These are phyloP conservation scores for Malus domestica DNA, from an alignment of 306 rosid genomes.

Conservation along the genomic window DNA sequence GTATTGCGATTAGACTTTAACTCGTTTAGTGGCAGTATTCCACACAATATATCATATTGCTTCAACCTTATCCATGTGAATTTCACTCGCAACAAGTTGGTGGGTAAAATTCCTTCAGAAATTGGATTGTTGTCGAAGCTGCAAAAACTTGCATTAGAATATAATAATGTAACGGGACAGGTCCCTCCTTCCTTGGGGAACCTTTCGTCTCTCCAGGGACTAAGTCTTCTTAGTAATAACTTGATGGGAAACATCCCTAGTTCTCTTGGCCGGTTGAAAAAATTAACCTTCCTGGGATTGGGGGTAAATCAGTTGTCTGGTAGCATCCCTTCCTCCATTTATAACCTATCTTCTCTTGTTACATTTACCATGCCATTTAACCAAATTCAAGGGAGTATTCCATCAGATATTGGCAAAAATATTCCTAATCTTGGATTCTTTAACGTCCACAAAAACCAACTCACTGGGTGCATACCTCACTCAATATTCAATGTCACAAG, in stretches of 20 bases:
- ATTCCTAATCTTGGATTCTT: background rate
- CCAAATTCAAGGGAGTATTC: background rate
- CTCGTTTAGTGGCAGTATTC: too few relatives aligned
- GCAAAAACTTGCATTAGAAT: too few relatives aligned
- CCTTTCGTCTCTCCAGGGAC: background rate
- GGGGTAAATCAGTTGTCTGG: background rate
- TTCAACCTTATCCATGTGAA: too few relatives aligned
- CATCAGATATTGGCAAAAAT: background rate
- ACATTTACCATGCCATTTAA: background rate
- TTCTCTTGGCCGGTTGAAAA: background rate
- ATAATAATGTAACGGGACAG: background rate
- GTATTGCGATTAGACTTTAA: too few relatives aligned
- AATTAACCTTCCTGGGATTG: background rate
- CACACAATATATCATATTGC: too few relatives aligned
- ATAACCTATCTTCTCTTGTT: background rate
- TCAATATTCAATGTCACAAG: background rate
- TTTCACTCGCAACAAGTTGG: too few relatives aligned
- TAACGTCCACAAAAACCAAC: background rate
- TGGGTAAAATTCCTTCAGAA: too few relatives aligned
- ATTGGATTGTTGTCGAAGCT: too few relatives aligned
- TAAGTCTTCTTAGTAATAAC: accelerated
- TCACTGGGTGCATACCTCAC: background rate
- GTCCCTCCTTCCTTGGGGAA: background rate
- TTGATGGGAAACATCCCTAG: background rate
- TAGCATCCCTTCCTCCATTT: background rate